Evolutionary conservation across 176 grass and related monocot species (phyloP).

Genomic region (Zizania latifolia): DNA sequence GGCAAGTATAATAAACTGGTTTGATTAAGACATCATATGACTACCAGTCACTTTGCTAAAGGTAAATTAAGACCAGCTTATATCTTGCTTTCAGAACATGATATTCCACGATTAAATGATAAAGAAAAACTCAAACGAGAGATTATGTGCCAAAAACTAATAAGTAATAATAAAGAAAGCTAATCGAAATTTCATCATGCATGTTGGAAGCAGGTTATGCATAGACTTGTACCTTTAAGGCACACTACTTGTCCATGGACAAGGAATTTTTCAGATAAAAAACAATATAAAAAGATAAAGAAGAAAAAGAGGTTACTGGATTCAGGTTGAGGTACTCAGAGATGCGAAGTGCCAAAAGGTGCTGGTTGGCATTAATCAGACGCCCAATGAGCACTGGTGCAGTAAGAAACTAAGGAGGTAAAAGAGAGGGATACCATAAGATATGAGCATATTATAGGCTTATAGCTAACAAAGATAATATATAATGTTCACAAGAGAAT

Average conservation of each 20-base stretch:
- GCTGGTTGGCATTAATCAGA: slow-evolving; percentile 81
- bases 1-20: background rate
- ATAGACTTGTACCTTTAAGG: background rate
- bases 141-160: background rate
- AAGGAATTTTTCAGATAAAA: background rate
- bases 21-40: background rate
- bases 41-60: background rate
- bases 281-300: too few species aligned
- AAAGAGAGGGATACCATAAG: slow-evolving; percentile 21
- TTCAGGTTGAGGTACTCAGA: slow-evolving; percentile 91
- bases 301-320: slow-evolving; percentile 54
- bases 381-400: slow-evolving; percentile 77
- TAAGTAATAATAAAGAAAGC: background rate
- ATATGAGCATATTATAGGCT: slow-evolving; percentile 4
- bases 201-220: background rate
- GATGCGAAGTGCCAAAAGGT: slow-evolving; percentile 87
- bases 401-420: slow-evolving; percentile 67
- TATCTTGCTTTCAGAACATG: background rate
- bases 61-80: background rate
- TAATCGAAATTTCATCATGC: background rate
- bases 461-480: slow-evolving; percentile 5
- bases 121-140: background rate
- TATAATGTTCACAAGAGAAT: background rate
- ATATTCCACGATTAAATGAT: background rate
- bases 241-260: background rate